These are phyloP conservation scores for Salvia hispanica DNA, from an alignment of 257 asterid genomes.

Conservation along the genomic window DNA sequence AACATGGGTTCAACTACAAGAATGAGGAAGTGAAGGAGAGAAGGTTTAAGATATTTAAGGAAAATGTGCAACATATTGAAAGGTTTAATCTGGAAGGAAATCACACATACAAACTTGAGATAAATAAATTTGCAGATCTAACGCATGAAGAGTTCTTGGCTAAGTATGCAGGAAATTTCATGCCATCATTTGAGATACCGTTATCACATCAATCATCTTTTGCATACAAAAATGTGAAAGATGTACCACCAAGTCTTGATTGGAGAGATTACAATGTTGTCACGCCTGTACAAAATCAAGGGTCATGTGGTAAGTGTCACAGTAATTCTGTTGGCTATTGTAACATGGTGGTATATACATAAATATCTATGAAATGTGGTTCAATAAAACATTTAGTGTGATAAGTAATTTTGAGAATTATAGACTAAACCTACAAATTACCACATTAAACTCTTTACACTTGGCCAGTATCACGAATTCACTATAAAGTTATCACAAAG, in stretches of 20 bases:
- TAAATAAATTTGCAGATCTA: no score
- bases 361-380: no score
- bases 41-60: conserved; percentile 43
- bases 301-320: conserved; percentile 30
- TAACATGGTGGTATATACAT: no score
- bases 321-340: no score
- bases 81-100: conserved; percentile 36
- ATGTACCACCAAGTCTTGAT: conserved; percentile 25
- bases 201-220: not conserved
- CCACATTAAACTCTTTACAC: no score
- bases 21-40: conserved; percentile 36
- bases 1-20: conserved; percentile 35
- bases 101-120: conserved; percentile 35
- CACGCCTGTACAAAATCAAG: conserved; percentile 33
- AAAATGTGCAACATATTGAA: conserved; percentile 42
- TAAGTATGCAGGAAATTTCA: conserved; percentile 24
- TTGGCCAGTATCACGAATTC: no score
- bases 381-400: no score
- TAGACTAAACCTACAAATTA: no score
- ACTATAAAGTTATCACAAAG: no score
- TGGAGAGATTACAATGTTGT: conserved; percentile 37
- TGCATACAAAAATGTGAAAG: conserved; percentile 18
- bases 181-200: not conserved
- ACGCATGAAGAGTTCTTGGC: conserved; percentile 42
- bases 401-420: no score